phyloP scores from a whole-genome alignment of 2,329 filamentous ascomycete genomes.

The Pseudogymnoascus sp. region DNA sequence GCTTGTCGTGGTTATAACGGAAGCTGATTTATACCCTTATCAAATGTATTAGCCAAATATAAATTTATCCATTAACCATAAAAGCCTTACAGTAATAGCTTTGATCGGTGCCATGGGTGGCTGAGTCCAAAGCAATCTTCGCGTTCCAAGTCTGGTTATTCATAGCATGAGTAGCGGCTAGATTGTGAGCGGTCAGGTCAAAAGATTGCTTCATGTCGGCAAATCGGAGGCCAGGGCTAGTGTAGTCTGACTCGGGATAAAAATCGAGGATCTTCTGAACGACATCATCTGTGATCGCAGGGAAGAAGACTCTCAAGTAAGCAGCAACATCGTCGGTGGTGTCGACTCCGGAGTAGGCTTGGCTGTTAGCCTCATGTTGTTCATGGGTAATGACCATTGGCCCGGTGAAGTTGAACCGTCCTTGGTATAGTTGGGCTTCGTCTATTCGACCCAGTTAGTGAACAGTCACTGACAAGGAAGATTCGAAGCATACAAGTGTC shows the following conservation, averaged over 20 bases:
- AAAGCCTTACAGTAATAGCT: slow-evolving; percentile 28
- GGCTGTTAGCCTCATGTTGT: slow-evolving; percentile 30
- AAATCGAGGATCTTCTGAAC: slow-evolving; percentile 26
- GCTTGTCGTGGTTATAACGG: slow-evolving; percentile 11
- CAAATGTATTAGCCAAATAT: background rate
- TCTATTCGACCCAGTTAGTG: slow-evolving; percentile 16
- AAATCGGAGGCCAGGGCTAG: slow-evolving; percentile 30
- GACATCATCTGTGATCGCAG: slow-evolving; percentile 29
- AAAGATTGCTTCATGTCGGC: slow-evolving; percentile 32
- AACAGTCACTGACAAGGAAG: background rate
- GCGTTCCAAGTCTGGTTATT: slow-evolving; percentile 34
- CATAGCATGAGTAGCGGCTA: slow-evolving; percentile 30
- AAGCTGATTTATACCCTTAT: background rate
- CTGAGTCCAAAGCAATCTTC: slow-evolving; percentile 26
- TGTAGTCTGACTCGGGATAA: slow-evolving; percentile 30
- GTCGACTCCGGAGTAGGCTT: slow-evolving; percentile 27
- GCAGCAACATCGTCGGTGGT: slow-evolving; percentile 29
- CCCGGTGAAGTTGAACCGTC: slow-evolving; percentile 31
- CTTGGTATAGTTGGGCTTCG: slow-evolving; percentile 32
- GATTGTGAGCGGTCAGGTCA: slow-evolving; percentile 30
- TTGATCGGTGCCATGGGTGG: slow-evolving; percentile 33
- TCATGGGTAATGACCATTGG: slow-evolving; percentile 32
- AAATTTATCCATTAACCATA: background rate
- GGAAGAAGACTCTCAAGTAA: slow-evolving; percentile 29
- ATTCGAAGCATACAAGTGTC: slow-evolving; percentile 25